A percentile compares a stretch with the other conserved stretches of the same genome.
phyloP scores from a whole-genome alignment of 2,329 filamentous ascomycete genomes.

The Scopulariopsis brevicaulis region DNA sequence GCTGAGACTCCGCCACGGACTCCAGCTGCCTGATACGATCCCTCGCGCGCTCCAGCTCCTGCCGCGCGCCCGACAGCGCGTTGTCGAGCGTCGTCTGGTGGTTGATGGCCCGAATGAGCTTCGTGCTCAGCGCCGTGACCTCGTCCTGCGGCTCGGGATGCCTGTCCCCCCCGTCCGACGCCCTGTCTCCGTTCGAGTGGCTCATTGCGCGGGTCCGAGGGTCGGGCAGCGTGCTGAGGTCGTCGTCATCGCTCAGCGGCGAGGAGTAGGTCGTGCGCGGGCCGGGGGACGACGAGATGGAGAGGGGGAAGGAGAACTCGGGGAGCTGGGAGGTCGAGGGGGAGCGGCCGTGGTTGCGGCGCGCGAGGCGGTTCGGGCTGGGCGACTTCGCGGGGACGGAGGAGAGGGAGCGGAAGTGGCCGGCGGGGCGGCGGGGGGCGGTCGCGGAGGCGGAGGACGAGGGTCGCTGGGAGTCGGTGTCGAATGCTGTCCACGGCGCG shows the following conservation, averaged over 20 bases:
- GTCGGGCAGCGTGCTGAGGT: constrained; percentile 60
- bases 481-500: constrained; percentile 1
- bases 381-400: constrained; percentile 32
- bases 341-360: constrained; percentile 18
- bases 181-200: constrained; percentile 23
- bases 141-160: constrained; percentile 42
- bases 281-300: constrained; percentile 21
- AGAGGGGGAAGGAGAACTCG: constrained; percentile 16
- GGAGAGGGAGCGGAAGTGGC: constrained; percentile 42
- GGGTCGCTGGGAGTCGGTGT: neutral
- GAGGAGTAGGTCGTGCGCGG: constrained; percentile 22
- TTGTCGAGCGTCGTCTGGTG: constrained; percentile 90
- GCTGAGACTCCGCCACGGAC: constrained; percentile 49
- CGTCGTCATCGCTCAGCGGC: constrained; percentile 37
- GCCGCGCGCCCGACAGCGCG: constrained; percentile 66
- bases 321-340: constrained; percentile 23
- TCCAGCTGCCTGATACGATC: constrained; percentile 61
- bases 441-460: constrained; percentile 14
- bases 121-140: constrained; percentile 83
- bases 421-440: constrained; percentile 21
- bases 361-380: constrained; percentile 23
- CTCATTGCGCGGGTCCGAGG: constrained; percentile 43
- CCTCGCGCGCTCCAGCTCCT: constrained; percentile 67
- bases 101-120: constrained; percentile 95
- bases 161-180: constrained; percentile 30